These are phyloP conservation scores for Jasminum sambac DNA, from an alignment of 257 asterid species.

Conservation along the genomic window DNA sequence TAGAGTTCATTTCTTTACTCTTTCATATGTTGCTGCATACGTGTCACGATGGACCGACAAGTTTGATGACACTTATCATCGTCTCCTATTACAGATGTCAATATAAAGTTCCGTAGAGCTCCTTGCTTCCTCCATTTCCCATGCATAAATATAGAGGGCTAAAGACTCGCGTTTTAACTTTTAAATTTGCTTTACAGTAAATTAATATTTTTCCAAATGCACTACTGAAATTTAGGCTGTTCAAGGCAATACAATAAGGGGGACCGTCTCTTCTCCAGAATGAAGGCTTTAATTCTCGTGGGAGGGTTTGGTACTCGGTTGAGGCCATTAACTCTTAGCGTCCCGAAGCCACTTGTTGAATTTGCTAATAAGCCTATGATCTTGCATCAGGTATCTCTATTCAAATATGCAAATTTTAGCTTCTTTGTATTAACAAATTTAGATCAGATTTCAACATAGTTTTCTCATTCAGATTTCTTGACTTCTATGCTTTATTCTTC, in stretches of 20 bases:
- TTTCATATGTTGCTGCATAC: slow-evolving; percentile 39
- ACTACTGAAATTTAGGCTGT: slow-evolving; percentile 19
- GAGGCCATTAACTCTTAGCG: slow-evolving; percentile 91
- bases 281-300: slow-evolving; percentile 96
- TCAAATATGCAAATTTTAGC: neutral
- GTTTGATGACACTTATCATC: slow-evolving; percentile 41
- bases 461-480: neutral
- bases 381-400: slow-evolving; percentile 83
- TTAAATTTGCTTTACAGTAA: neutral
- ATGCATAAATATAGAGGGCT: slow-evolving; percentile 31
- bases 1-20: slow-evolving; percentile 29
- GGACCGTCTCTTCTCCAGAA: slow-evolving; percentile 33
- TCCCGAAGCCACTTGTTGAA: slow-evolving; percentile 93
- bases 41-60: slow-evolving; percentile 46
- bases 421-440: neutral
- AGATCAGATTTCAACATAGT: neutral
- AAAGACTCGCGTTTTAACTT: slow-evolving; percentile 24
- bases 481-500: neutral
- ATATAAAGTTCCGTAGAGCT: slow-evolving; percentile 34
- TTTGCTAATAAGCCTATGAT: slow-evolving; percentile 98
- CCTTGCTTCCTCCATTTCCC: slow-evolving; percentile 35
- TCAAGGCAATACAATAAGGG: slow-evolving; percentile 21
- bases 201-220: neutral
- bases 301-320: slow-evolving; percentile 94
- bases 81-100: slow-evolving; percentile 48